Conservation (phyloP, 805 yeast genomes). For the Candida methanosorbosa region DNA sequence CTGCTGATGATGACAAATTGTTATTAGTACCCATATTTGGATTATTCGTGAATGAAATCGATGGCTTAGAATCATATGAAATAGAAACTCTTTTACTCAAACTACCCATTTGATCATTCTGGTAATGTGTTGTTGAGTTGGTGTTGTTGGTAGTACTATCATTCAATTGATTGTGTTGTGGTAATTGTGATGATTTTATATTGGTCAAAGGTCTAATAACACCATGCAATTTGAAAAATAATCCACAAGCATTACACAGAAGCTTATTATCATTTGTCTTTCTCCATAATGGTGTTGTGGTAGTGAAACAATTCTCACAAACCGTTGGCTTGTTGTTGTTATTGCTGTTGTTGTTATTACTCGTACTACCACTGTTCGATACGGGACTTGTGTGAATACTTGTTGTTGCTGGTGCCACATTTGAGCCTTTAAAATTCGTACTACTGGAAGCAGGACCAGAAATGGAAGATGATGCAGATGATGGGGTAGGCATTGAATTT, state of each 20-base stretch:
- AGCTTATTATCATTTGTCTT: conserved; percentile 73
- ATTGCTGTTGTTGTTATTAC: conserved; percentile 2
- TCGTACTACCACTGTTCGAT: background rate
- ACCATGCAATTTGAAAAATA: conserved; percentile 84
- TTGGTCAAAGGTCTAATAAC: conserved; percentile 23
- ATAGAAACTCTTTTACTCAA: background rate
- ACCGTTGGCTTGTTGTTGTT: conserved; percentile 25
- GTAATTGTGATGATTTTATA: conserved; percentile 2
- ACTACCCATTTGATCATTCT: background rate
- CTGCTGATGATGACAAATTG: too few relatives aligned
- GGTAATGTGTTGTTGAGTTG: background rate
- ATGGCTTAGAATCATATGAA: background rate
- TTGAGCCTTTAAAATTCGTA: too few relatives aligned
- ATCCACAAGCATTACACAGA: conserved; percentile 89
- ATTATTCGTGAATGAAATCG: background rate
- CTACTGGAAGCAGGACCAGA: too few relatives aligned
- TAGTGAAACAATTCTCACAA: conserved; percentile 85
- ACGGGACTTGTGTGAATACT: too few relatives aligned
- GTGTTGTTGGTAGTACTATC: background rate
- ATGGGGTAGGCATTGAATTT: too few relatives aligned
- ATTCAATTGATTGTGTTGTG: conserved; percentile 2
- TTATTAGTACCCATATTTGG: too few relatives aligned
- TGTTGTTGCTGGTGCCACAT: too few relatives aligned
- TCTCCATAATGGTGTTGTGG: conserved; percentile 92
- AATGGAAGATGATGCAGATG: too few relatives aligned